Conservation (phyloP, 441 rosid species). For the Erysimum pusillum region DNA sequence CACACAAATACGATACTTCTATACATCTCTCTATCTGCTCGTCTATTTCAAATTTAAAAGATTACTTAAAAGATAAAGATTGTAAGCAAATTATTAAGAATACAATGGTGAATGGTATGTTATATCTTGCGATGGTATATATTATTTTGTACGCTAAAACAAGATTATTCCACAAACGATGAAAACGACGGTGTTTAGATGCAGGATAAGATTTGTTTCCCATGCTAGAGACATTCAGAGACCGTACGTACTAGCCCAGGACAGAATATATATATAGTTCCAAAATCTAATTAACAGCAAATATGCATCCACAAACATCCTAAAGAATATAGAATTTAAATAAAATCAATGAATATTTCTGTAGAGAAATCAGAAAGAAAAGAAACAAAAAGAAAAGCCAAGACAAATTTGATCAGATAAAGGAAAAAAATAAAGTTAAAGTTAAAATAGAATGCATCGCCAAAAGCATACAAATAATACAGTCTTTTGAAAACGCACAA, state of each 20-base stretch:
- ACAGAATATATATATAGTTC: slow-evolving; percentile 15
- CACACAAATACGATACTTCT: neutral
- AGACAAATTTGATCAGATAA: slow-evolving; percentile 44
- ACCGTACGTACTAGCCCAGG: slow-evolving; percentile 36
- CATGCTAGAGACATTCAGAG: slow-evolving; percentile 42
- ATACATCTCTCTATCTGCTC: neutral
- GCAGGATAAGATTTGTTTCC: slow-evolving; percentile 44
- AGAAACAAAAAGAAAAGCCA: slow-evolving; percentile 39
- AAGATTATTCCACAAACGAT: slow-evolving; percentile 1
- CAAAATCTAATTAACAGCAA: slow-evolving; percentile 4
- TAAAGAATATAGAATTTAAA: neutral
- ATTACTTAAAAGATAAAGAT: neutral
- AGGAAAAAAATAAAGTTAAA: slow-evolving; percentile 42
- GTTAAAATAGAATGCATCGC: slow-evolving; percentile 31
- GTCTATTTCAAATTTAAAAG: neutral
- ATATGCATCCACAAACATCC: slow-evolving; percentile 17
- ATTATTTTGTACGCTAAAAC: neutral
- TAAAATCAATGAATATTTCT: neutral
- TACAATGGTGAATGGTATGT: too few species aligned
- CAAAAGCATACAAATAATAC: slow-evolving; percentile 35
- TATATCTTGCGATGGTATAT: neutral
- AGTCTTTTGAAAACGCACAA: slow-evolving; percentile 28
- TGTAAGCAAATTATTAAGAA: slow-evolving; percentile 1
- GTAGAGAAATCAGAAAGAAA: slow-evolving; percentile 26
- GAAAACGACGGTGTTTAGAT: slow-evolving; percentile 31